Conservation (phyloP, 2,329 filamentous ascomycete species). For the Penicillium brasilianum region DNA sequence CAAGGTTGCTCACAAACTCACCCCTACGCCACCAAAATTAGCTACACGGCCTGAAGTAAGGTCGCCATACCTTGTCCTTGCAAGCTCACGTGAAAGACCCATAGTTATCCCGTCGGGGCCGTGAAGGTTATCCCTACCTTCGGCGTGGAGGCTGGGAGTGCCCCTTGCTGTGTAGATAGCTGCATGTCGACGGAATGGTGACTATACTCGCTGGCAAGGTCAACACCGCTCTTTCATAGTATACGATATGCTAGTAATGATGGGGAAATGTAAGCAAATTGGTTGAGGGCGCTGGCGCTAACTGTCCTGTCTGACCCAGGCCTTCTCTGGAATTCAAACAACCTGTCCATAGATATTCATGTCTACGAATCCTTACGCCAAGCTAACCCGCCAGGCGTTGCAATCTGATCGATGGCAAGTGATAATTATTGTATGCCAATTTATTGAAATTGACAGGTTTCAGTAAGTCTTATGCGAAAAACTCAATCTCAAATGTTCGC, state of each 20-base stretch:
- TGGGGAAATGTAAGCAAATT: neutral
- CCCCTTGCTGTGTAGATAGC: neutral
- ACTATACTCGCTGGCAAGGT: neutral
- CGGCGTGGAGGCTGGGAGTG: neutral
- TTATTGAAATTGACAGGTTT: neutral
- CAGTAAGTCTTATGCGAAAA: neutral
- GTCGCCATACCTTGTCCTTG: neutral
- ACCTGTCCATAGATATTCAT: too few relatives aligned
- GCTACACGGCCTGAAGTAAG: neutral
- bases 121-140: neutral
- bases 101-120: neutral
- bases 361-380: too few relatives aligned
- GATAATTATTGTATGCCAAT: too few relatives aligned
- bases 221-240: neutral
- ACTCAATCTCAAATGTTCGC: too few relatives aligned
- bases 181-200: neutral
- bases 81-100: neutral
- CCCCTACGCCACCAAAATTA: neutral
- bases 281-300: neutral
- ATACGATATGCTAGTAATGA: neutral
- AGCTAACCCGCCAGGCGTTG: too few relatives aligned
- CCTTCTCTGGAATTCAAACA: too few relatives aligned
- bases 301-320: too few relatives aligned
- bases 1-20: neutral
- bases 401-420: too few relatives aligned